Evolutionary conservation across 352 stramenopile genomes (phyloP).

Genomic region (Globisporangium okanoganense): DNA sequence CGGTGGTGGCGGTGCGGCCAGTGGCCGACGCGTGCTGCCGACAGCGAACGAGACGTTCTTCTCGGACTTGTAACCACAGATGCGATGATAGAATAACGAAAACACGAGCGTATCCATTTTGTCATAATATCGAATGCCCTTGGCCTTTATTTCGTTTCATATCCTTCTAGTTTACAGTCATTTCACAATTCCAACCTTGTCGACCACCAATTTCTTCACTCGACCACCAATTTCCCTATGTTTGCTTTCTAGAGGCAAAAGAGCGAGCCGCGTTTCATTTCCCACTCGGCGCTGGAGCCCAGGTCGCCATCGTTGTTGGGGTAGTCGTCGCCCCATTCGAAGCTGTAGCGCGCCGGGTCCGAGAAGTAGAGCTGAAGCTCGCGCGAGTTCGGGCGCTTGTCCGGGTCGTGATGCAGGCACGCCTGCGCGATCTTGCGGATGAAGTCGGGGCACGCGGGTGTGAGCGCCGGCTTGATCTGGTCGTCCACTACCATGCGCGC

Average conservation of each 20-base stretch:
- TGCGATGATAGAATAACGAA: conserved; percentile 2
- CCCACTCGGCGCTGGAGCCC: conserved; percentile 6
- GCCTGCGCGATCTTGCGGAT: conserved; percentile 7
- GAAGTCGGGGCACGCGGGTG: conserved; percentile 1
- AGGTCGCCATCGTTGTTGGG: not conserved
- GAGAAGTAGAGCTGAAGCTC: conserved; percentile 10
- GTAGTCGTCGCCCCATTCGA: not conserved
- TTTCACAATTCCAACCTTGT: not conserved
- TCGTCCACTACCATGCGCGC: conserved; percentile 10
- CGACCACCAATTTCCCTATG: not conserved
- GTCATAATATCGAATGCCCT: not conserved
- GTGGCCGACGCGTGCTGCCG: conserved; percentile 48
- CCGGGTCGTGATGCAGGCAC: conserved; percentile 13
- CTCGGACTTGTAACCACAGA: conserved; percentile 59
- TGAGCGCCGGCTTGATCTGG: conserved; percentile 8
- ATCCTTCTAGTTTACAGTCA: not conserved
- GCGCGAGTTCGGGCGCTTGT: not conserved
- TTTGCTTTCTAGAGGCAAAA: conserved; percentile 4
- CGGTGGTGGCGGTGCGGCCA: conserved; percentile 8
- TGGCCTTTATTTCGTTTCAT: not conserved
- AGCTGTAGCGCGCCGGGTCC: conserved; percentile 8
- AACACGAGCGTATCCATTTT: not conserved
- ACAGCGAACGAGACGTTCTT: conserved; percentile 82
- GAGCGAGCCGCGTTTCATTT: conserved; percentile 9
- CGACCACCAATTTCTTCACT: not conserved